Base-by-base conservation (phyloP, 1,284 basidiomycete species). In the Apiotrichum domesticum region DNA sequence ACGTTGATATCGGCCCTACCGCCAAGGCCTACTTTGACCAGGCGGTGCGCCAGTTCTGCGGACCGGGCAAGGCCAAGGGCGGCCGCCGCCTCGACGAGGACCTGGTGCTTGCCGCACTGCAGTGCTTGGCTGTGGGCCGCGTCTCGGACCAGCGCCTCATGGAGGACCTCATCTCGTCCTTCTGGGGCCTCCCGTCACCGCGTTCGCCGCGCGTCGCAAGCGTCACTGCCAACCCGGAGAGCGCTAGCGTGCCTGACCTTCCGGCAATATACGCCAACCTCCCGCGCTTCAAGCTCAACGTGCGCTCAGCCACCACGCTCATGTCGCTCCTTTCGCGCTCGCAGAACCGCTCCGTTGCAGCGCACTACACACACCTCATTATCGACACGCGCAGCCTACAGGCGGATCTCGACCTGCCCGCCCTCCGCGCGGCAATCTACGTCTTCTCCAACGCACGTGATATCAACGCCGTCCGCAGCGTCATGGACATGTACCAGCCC, bases 21-120 rank as follows among this genome's bases (percentile, higher is more conserved):
- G 67, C 66, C 1, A 62, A 61, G 35, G 37, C 49, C 8, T 40
- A 70, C 13, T 73, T 67, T 64, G 66, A 72, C 52, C 67, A 69
- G 51, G 66, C 66, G 13, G 60, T 67, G 35, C 59, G 68, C 21
- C 63, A 63, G 45, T 59, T 70, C 39, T 47, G 46, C 29, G 54
- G 8, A 3, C 35, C 54, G 49, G 35, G 52, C 8, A 39, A 39
- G 8, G 15, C 29, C 48, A 40, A 21, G 21, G 33, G 34, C 46
- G 5, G 15, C n/a, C 46, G 57, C 29, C 7, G 52, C 35, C 51
- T 76, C 1, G 74, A 76, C 61, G 61, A 64, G 32, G 58, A 55
- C 3, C 62, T 72, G 3, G 63, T 67, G 2, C 56, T 64, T 6
- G 55, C 58, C 3, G 70, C 57, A 6, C 45, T 75, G 6, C 53